Conservation (phyloP, 2,329 filamentous ascomycete species). For the Teratosphaeriaceae sp. region DNA sequence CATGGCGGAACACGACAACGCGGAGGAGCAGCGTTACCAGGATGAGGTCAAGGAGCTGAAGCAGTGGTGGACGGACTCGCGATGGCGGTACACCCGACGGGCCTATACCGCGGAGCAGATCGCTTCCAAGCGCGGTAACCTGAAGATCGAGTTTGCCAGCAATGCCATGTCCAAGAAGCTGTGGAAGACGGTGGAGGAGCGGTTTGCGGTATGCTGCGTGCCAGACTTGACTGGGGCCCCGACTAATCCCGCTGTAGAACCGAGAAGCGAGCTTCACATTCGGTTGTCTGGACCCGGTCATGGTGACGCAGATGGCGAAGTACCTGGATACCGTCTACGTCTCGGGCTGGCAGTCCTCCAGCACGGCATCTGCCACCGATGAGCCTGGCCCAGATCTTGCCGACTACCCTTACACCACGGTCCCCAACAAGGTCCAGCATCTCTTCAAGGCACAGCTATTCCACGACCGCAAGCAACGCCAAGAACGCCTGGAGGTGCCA, state of each 20-base stretch:
- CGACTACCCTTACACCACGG: constrained; percentile 90
- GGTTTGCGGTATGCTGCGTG: constrained; percentile 64
- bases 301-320: constrained; percentile 99
- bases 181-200: constrained; percentile 79
- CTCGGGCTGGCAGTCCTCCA: constrained; percentile 97
- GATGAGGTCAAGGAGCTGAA: constrained; percentile 83
- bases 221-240: no score
- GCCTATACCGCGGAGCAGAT: constrained; percentile 96
- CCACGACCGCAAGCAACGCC: constrained; percentile 98
- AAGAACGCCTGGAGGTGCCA: constrained; percentile 77
- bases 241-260: constrained; percentile 46
- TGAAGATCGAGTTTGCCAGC: constrained; percentile 88
- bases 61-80: constrained; percentile 86
- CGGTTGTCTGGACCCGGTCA: constrained; percentile 93
- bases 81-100: constrained; percentile 89
- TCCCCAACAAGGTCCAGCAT: constrained; percentile 96
- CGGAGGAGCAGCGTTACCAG: constrained; percentile 68
- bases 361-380: constrained; percentile 87
- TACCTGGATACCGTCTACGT: constrained; percentile 98
- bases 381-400: constrained; percentile 97
- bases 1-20: constrained; percentile 38
- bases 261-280: constrained; percentile 89
- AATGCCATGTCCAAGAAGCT: constrained; percentile 89
- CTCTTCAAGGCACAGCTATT: constrained; percentile 98
- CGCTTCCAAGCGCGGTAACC: constrained; percentile 84